phyloP scores from a whole-genome alignment of 75 land plant genomes.

The Larix kaempferi region DNA sequence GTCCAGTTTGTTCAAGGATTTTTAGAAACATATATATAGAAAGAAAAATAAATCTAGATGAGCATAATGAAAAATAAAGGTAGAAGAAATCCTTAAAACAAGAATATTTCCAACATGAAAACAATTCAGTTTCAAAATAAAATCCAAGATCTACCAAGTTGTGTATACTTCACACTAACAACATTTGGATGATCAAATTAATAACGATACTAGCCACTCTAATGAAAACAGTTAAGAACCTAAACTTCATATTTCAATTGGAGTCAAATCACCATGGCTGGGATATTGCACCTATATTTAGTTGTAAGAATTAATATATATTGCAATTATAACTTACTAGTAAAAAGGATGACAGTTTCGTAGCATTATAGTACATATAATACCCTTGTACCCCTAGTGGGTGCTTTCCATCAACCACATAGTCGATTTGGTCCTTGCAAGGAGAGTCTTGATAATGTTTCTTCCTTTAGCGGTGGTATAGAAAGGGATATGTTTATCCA shows the following conservation, averaged over 20 bases:
- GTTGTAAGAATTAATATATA: constrained; percentile 9
- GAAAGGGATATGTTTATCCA: constrained; percentile 29
- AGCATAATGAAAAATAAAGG: background rate
- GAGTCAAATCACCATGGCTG: constrained; percentile 67
- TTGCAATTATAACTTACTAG: background rate
- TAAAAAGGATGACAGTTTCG: background rate
- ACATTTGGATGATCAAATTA: background rate
- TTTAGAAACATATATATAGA: constrained; percentile 7
- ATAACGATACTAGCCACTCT: background rate
- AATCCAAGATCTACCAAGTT: background rate
- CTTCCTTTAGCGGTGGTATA: constrained; percentile 67
- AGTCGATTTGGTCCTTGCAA: constrained; percentile 79
- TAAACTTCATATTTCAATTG: constrained; percentile 82
- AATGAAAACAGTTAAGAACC: background rate
- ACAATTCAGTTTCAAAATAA: background rate
- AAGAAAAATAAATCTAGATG: too few relatives aligned
- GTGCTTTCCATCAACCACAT: constrained; percentile 42
- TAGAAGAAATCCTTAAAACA: background rate
- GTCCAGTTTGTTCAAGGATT: constrained; percentile 21
- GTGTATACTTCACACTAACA: background rate
- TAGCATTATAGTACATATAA: constrained; percentile 9
- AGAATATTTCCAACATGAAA: background rate
- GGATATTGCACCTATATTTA: constrained; percentile 82
- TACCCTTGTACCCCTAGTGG: constrained; percentile 49
- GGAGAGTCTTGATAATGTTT: constrained; percentile 87